A percentile compares a stretch with the other conserved stretches of the same genome.
Evolutionary conservation across 2,329 filamentous ascomycete species (phyloP).

Genomic region (Clonostachys rhizophaga): DNA sequence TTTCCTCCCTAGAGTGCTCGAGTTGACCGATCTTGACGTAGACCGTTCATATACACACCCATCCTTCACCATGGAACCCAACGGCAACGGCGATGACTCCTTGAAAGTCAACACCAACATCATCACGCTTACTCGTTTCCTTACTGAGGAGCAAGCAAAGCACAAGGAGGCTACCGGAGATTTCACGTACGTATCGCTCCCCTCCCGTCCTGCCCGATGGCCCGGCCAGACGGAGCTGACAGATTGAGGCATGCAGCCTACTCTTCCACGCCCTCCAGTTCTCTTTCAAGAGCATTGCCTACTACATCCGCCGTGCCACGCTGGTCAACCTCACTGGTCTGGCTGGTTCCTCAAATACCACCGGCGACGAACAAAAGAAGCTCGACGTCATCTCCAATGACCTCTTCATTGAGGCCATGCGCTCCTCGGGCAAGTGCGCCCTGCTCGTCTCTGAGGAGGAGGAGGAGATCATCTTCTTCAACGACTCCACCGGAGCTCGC

Average conservation of each 20-base stretch:
- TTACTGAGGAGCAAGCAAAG: slow-evolving; percentile 94
- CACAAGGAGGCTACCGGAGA: slow-evolving; percentile 94
- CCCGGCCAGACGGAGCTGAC: not conserved
- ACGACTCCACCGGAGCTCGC: slow-evolving; percentile 67
- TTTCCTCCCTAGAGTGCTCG: too few species aligned
- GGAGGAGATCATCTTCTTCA: slow-evolving; percentile 86
- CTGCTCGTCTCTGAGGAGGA: slow-evolving; percentile 97
- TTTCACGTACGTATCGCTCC: slow-evolving; percentile 71
- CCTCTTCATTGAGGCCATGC: slow-evolving; percentile 94
- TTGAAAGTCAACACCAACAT: slow-evolving; percentile 96
- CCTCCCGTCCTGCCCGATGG: not conserved
- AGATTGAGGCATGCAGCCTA: slow-evolving; percentile 49
- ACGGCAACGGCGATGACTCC: slow-evolving; percentile 42
- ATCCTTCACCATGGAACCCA: slow-evolving; percentile 21
- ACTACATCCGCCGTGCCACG: slow-evolving; percentile 95
- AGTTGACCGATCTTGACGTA: too few species aligned
- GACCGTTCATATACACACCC: slow-evolving; percentile 2
- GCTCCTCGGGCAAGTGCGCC: slow-evolving; percentile 83
- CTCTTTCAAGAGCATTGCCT: slow-evolving; percentile 99
- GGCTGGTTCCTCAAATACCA: slow-evolving; percentile 90
- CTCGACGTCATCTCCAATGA: slow-evolving; percentile 99
- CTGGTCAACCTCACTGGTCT: slow-evolving; percentile 94
- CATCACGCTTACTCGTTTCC: slow-evolving; percentile 88
- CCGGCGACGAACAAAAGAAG: slow-evolving; percentile 99
- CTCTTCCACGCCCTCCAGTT: slow-evolving; percentile 98